Percentiles rank a stretch among this genome's conserved stretches.
phyloP scores from a whole-genome alignment of 768 basidiomycete genomes.

The Lactarius hatsudake region DNA sequence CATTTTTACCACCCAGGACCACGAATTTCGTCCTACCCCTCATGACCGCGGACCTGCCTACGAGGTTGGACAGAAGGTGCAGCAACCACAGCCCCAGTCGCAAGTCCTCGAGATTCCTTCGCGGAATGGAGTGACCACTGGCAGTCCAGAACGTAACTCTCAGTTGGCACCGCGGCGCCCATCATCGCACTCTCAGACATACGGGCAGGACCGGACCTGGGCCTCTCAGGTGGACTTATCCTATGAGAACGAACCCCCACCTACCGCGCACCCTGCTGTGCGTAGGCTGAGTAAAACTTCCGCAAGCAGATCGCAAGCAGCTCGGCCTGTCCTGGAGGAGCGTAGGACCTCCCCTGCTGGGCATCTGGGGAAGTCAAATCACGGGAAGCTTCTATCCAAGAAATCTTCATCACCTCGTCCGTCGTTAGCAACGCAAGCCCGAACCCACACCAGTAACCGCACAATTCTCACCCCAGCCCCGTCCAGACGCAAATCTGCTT shows the following conservation, averaged over 20 bases:
- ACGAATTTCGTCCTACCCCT: not conserved
- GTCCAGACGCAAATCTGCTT: not conserved
- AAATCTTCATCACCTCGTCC: not conserved
- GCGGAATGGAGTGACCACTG: not conserved
- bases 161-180: not conserved
- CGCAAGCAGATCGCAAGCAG: not conserved
- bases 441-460: not conserved
- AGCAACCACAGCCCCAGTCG: not conserved
- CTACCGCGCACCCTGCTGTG: slow-evolving; percentile 14
- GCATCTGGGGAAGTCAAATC: slow-evolving; percentile 9
- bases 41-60: slow-evolving; percentile 1
- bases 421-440: not conserved
- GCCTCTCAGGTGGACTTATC: not conserved
- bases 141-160: not conserved
- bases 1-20: not conserved
- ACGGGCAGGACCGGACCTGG: slow-evolving; percentile 9
- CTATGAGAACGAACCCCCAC: slow-evolving; percentile 22
- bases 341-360: not conserved
- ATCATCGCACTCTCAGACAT: not conserved
- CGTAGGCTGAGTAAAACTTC: slow-evolving; percentile 16
- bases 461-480: not conserved
- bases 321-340: slow-evolving; percentile 3
- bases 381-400: slow-evolving; percentile 1
- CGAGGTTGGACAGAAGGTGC: slow-evolving; percentile 7
- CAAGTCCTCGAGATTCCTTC: not conserved